Evolutionary conservation across 495 filamentous ascomycete species (phyloP).

Genomic region (Talaromyces trachyspermus): DNA sequence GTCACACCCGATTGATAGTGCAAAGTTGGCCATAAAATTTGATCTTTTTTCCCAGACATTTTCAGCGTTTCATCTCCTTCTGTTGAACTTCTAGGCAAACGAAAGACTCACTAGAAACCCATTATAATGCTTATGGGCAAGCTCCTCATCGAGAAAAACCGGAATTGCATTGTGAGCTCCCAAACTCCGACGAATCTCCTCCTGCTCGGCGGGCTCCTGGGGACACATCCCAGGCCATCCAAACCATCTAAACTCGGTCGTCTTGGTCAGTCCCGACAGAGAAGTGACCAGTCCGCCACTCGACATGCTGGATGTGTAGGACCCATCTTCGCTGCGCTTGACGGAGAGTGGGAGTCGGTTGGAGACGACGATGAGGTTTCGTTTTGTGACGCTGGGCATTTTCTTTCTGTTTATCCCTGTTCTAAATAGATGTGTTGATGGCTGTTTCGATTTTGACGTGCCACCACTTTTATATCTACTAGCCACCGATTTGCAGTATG

Average conservation of each 20-base stretch:
- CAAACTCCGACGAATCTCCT: constrained; percentile 36
- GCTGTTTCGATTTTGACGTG: not conserved
- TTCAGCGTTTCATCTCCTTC: not conserved
- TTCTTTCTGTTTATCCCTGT: not conserved
- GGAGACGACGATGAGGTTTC: constrained; percentile 68
- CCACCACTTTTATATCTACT: no score
- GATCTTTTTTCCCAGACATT: constrained; percentile 45
- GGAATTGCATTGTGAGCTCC: constrained; percentile 44
- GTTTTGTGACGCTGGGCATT: constrained; percentile 11
- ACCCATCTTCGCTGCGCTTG: constrained; percentile 63
- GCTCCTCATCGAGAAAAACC: constrained; percentile 45
- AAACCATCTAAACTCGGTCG: constrained; percentile 85
- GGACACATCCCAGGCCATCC: constrained; percentile 81
- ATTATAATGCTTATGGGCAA: constrained; percentile 54
- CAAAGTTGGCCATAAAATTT: constrained; percentile 91
- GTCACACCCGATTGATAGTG: constrained; percentile 91
- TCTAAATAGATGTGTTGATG: not conserved
- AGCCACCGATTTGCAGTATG: no score
- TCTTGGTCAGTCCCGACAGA: constrained; percentile 74
- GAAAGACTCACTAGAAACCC: constrained; percentile 45
- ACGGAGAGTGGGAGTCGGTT: constrained; percentile 87
- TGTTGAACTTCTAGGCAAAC: not conserved
- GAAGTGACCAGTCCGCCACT: constrained; percentile 86
- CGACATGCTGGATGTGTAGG: constrained; percentile 71
- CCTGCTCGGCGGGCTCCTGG: constrained; percentile 29